Conservation (phyloP, 139 green algal genomes). For the Tetraselmis chui region DNA sequence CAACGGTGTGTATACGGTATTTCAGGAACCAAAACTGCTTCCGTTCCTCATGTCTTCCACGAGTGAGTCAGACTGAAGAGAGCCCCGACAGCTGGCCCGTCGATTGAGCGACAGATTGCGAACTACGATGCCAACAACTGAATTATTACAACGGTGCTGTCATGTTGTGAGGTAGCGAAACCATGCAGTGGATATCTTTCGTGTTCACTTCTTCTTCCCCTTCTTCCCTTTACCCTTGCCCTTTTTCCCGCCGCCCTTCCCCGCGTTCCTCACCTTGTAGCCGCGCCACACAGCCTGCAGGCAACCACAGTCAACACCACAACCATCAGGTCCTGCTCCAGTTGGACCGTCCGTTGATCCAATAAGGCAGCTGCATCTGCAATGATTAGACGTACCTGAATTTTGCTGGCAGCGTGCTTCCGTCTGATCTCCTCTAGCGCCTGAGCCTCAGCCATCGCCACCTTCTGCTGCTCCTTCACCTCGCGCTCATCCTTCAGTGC, state of each 20-base stretch:
- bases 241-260: background rate
- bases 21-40: too few relatives aligned
- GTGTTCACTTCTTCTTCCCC: conserved; percentile 16
- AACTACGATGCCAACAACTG: too few relatives aligned
- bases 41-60: too few relatives aligned
- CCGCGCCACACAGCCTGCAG: conserved; percentile 18
- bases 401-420: conserved; percentile 6
- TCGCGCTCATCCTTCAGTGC: background rate
- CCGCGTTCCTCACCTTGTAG: background rate
- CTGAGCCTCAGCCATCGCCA: conserved; percentile 14
- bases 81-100: too few relatives aligned
- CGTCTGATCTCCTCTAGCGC: conserved; percentile 1
- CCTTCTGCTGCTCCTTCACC: conserved; percentile 18
- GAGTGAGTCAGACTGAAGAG: too few relatives aligned
- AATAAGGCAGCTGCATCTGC: too few relatives aligned
- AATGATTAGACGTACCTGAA: conserved; percentile 28
- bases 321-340: background rate
- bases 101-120: too few relatives aligned
- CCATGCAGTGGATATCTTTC: too few relatives aligned
- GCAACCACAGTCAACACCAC: background rate
- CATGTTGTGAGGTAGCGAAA: too few relatives aligned
- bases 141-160: too few relatives aligned
- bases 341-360: too few relatives aligned
- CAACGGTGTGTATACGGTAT: too few relatives aligned
- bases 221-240: conserved; percentile 12